Base-by-base conservation (phyloP, 2,329 filamentous ascomycete species). In the Gnomoniopsis sp. region DNA sequence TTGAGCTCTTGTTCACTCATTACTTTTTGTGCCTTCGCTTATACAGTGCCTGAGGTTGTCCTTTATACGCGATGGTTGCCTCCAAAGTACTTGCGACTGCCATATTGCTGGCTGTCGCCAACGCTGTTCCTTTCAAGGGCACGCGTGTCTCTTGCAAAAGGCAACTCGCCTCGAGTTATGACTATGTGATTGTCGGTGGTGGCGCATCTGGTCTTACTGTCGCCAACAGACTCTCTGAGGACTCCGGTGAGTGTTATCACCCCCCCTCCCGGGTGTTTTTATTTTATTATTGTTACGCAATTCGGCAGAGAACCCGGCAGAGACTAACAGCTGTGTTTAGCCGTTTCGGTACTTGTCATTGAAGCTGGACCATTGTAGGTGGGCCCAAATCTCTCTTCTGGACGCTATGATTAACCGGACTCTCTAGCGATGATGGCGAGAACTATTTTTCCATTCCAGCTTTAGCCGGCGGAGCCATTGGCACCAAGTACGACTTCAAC, bases 401-500 rank as follows among this genome's bases (percentile, higher is more conserved):
- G 58, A 21, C 62, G 19, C 26, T 38, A 46, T 38, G 22, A 19
- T 34, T 57, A 36, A 57, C 55, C 48, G 26, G 30, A 22, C 22
- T 36, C 2, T 26, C 23, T 48, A 60, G 58, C 12, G 58, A 60
- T 41, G 33, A 33, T 19, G 46, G 66, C 33, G 65, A 69, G 49
- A 65, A 68, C 46, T 60, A 58, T 6, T 59, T 68, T 11, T 65
- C 59, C 21, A 57, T 71, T 11, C 69, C 68, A n/a, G 65, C 64
- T 12, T 62, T 68, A 38, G 62, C 68, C 7, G 68, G 68, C 17
- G 64, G 62, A 11, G 66, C 58, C 3, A 41, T 58, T 26, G 58
- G 58, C 15, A 58, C 64, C 1, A 65, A 64, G 48, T 69, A 71
- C 49, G 68, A 70, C 41, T 71, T 66, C 63, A 71, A 71, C 54